Base-by-base conservation (phyloP, 2,329 filamentous ascomycete species). In the Sclerotinia sclerotiorum region DNA sequence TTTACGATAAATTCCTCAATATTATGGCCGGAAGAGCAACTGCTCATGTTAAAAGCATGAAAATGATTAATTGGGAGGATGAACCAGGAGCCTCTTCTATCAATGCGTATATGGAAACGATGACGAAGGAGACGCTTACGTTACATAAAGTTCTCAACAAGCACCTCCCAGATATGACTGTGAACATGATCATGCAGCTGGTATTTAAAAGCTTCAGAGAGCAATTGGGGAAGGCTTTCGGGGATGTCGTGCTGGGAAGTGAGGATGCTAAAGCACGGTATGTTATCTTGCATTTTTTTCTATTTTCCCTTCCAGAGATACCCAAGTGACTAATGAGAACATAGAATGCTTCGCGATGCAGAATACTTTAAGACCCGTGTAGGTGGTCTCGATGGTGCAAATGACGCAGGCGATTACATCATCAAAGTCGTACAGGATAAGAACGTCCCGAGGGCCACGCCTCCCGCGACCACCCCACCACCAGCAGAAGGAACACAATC, bases 1-100 rank as follows among this genome's bases (percentile, higher is more conserved):
- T 92, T 65, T 88, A 91, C 73, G 89, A 91, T 70, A 92, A 92
- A 74, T 80, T 92, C 3, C 87, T 91, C 13, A 89, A 91, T 68
- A 92, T 92, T 66, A 90, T 92, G 86, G 85, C 85, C 44, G 84
- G 84, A 27, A 83, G 89, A 29, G 87, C 88, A 3, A 81, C 83
- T 2, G 80, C 86, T 4, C 88, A 90, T 73, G 85, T 89, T 55
- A 86, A 84, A 69, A 81, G 85, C 10, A 87, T 92, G 82, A 86
- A 84, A 73, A 85, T 85, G 70, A 85, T 90, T 56, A 82, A 90
- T 69, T 91, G 88, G 85, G 87, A 90, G 70, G 65, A 76, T 52
- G 51, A 2, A 39, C 21, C 19, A 24, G 32, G 48, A 68, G 78
- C 4, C 76, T 63, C 78, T 78, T 68, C 77, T 21, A 80, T 83